A percentile compares a stretch with the other conserved stretches of the same genome.
Conservation (phyloP, 768 basidiomycete genomes). For the Collybiopsis confluens region DNA sequence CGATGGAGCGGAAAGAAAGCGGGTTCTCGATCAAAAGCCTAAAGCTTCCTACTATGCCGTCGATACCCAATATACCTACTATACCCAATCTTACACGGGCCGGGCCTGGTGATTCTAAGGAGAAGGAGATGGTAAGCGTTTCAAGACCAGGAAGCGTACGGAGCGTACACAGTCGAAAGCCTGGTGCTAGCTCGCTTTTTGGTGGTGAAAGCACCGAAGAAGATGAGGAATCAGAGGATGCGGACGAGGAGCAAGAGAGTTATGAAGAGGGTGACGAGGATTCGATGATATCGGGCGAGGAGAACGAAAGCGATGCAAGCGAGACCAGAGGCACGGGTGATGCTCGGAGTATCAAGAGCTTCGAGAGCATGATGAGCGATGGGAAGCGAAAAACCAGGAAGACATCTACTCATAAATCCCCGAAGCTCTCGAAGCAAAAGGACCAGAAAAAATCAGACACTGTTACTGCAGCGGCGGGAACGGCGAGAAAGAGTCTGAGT, state of each 20-base stretch:
- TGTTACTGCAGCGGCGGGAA: slow-evolving; percentile 7
- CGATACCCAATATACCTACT: slow-evolving; percentile 27
- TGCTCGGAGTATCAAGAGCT: slow-evolving; percentile 76
- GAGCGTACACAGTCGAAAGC: slow-evolving; percentile 3
- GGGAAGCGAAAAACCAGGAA: slow-evolving; percentile 24
- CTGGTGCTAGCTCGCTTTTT: neutral
- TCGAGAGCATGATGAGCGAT: slow-evolving; percentile 76
- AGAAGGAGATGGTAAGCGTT: slow-evolving; percentile 40
- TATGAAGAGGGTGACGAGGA: slow-evolving; percentile 38
- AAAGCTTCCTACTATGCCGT: slow-evolving; percentile 48
- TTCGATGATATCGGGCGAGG: slow-evolving; percentile 33
- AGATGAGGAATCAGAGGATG: slow-evolving; percentile 34
- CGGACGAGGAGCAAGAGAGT: slow-evolving; percentile 37
- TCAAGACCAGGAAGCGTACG: slow-evolving; percentile 37
- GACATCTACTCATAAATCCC: neutral
- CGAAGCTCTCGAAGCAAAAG: slow-evolving; percentile 16
- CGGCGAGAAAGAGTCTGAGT: slow-evolving; percentile 63
- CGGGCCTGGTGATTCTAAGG: slow-evolving; percentile 18
- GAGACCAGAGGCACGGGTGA: slow-evolving; percentile 40
- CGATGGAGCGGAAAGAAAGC: slow-evolving; percentile 63
- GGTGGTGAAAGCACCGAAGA: slow-evolving; percentile 8
- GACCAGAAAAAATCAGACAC: slow-evolving; percentile 7
- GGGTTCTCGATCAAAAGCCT: slow-evolving; percentile 82
- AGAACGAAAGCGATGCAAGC: slow-evolving; percentile 25
- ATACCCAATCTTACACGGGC: slow-evolving; percentile 1